Percentiles rank a stretch among this genome's conserved stretches.
phyloP scores from a whole-genome alignment of 73 alveolate species.

The Breviolum minutum region DNA sequence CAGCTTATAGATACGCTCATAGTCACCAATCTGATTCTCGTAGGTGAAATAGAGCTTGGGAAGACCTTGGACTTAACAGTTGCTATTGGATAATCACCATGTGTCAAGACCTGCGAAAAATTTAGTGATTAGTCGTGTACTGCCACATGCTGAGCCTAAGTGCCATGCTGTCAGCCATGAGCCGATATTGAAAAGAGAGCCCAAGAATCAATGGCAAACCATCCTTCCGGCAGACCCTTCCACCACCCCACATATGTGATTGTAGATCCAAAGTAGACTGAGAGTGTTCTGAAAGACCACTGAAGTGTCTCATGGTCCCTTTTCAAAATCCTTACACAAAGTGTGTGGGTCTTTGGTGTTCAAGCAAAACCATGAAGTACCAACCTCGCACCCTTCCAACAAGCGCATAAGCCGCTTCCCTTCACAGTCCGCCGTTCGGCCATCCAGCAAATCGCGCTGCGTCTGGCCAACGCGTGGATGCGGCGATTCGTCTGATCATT shows the following conservation, averaged over 20 bases:
- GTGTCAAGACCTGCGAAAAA: too few species aligned
- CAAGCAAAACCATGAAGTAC: too few species aligned
- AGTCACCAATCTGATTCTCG: constrained; percentile 56
- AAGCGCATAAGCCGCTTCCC: too few species aligned
- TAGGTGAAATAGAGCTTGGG: constrained; percentile 65
- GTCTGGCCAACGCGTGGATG: background rate
- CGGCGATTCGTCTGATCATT: background rate
- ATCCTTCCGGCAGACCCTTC: constrained; percentile 44
- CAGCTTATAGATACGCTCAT: constrained; percentile 64
- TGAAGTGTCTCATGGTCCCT: too few species aligned
- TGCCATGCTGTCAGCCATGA: constrained; percentile 29
- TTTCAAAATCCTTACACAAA: too few species aligned
- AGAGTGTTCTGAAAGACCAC: too few species aligned
- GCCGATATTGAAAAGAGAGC: constrained; percentile 68
- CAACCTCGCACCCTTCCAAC: too few species aligned
- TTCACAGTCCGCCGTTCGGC: constrained; percentile 2
- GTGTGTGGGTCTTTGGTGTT: too few species aligned
- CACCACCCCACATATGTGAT: background rate
- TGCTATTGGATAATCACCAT: too few species aligned
- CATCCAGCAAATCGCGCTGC: constrained; percentile 37
- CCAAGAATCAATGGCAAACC: constrained; percentile 84
- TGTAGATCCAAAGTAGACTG: background rate
- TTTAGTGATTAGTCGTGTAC: too few species aligned
- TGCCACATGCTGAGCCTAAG: background rate
- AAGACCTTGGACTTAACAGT: background rate